Base-by-base conservation (phyloP, 2,329 filamentous ascomycete species). In the Capronia americana region DNA sequence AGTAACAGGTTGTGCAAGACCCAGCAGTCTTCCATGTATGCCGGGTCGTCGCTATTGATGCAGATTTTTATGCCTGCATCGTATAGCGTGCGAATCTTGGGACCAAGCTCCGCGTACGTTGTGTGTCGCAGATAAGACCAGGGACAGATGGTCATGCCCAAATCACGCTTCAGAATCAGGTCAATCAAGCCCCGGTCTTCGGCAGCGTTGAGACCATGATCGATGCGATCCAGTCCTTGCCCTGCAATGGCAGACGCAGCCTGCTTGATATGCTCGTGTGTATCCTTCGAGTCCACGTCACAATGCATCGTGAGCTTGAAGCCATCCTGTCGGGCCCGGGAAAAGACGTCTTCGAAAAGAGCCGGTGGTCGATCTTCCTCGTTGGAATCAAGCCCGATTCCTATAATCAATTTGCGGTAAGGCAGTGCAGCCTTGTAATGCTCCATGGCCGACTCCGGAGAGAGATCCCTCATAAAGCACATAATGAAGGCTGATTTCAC, bases 21-120 rank as follows among this genome's bases (percentile, higher is more conserved):
- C 82, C 82, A 85, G 41, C 81, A 79, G 64, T 84, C 77, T 64
- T 84, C 80, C 75, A 84, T 81, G 60, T 83, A 82, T 2, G 81
- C 79, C 12, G 82, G 82, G 67, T 84, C 82, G 69, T 84, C 82
- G 61, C 80, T 82, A 62, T 81, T 81, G 65, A 84, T 80, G 57
- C 79, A 80, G 56, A 84, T 76, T 53, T 79, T 79, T n/a, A 84
- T 77, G 0, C 81, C 82, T 5, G 74, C 76, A 38, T 83, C 79
- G 64, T 79, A 76, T 24, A 84, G 75, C 50, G 71, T 77, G 20
- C 78, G 75, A 50, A 85, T 79, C 53, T 81, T 82, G 14, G 61
- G 61, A 2, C 46, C 46, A 24, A 67, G 46, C 34, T 64, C 76
- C 1, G 79, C 78, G 44, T 30, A 56, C 11, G 61, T 56, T 24